Conservation (phyloP, 441 rosid genomes). For the Erodium trifolium region DNA sequence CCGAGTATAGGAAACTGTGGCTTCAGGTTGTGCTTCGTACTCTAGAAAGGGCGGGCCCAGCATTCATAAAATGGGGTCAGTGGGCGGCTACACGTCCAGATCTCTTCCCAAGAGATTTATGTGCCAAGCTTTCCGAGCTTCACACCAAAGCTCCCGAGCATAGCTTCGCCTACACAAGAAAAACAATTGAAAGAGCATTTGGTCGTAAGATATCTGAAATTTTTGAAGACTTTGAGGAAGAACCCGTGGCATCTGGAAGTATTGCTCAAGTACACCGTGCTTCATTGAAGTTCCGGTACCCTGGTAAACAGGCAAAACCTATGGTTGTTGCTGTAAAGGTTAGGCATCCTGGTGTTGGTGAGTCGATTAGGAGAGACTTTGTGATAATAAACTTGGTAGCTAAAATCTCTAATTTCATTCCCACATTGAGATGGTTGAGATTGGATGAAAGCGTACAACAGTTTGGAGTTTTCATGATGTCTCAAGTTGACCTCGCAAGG, state of each 20-base stretch:
- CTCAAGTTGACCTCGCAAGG: constrained; percentile 99
- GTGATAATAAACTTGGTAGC: constrained; percentile 72
- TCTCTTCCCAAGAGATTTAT: constrained; percentile 87
- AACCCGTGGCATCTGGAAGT: constrained; percentile 94
- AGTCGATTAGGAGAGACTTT: constrained; percentile 92
- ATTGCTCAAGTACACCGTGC: constrained; percentile 99
- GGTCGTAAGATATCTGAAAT: constrained; percentile 85
- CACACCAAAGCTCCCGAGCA: constrained; percentile 88
- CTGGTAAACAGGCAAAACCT: constrained; percentile 71
- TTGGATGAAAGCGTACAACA: constrained; percentile 95
- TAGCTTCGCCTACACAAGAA: constrained; percentile 78
- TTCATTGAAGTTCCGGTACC: constrained; percentile 68
- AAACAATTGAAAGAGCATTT: constrained; percentile 80
- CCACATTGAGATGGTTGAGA: constrained; percentile 89
- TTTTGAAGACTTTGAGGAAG: constrained; percentile 83
- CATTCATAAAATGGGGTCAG: constrained; percentile 99
- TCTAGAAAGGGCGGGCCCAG: constrained; percentile 91
- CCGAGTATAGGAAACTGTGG: constrained; percentile 62
- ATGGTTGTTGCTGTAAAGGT: constrained; percentile 92
- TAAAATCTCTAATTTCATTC: constrained; percentile 60
- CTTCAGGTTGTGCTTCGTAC: constrained; percentile 73
- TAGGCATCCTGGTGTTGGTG: constrained; percentile 98
- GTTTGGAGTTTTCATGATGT: constrained; percentile 95
- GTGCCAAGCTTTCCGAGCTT: constrained; percentile 85
- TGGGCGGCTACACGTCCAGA: constrained; percentile 99